A percentile compares a stretch with the other conserved stretches of the same genome.
Conservation (phyloP, 768 basidiomycete species). For the Lentinula aciculospora region DNA sequence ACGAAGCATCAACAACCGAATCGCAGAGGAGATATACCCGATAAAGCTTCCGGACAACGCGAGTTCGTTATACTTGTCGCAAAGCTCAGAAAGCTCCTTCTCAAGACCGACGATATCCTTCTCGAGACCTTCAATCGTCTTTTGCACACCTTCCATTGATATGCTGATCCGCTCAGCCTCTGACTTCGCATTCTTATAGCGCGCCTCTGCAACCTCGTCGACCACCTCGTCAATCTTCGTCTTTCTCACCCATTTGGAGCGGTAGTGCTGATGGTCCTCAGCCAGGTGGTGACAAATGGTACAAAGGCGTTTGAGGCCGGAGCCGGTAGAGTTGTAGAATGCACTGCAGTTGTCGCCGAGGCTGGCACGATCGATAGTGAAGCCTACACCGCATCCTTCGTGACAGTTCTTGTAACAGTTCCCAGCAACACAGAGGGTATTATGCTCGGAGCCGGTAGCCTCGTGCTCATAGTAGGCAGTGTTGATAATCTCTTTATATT, state of each 20-base stretch:
- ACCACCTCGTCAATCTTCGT: constrained; percentile 7
- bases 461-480: constrained; percentile 7
- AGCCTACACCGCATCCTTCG: constrained; percentile 6
- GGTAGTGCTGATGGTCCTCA: constrained; percentile 12
- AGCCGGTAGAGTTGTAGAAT: not conserved
- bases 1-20: constrained; percentile 10
- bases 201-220: constrained; percentile 13
- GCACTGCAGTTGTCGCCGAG: constrained; percentile 6
- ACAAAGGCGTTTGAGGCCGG: not conserved
- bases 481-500: constrained; percentile 8
- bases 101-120: not conserved
- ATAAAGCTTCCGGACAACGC: constrained; percentile 12
- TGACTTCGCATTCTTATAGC: constrained; percentile 9
- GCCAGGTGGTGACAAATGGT: constrained; percentile 8
- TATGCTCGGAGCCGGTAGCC: not conserved
- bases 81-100: constrained; percentile 4
- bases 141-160: constrained; percentile 2
- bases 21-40: constrained; percentile 8
- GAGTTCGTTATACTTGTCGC: constrained; percentile 8
- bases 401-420: constrained; percentile 14
- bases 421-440: constrained; percentile 10
- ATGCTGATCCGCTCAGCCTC: not conserved
- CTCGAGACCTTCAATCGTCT: constrained; percentile 6
- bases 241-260: constrained; percentile 10
- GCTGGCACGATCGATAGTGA: constrained; percentile 7